phyloP scores from a whole-genome alignment of 345 rosid genomes.

The Syzygium aqueum region DNA sequence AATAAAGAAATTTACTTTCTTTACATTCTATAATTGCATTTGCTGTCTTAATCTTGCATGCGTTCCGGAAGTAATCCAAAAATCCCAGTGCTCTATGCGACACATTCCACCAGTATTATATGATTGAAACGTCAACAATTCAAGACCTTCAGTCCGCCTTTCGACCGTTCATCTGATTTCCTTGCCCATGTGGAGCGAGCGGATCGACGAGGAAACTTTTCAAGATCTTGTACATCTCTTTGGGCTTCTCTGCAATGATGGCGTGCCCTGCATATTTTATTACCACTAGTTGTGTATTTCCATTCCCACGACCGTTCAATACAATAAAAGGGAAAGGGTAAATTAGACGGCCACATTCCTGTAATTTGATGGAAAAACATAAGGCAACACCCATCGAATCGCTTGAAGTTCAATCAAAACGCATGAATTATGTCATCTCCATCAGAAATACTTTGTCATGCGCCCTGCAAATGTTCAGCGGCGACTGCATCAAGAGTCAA shows the following conservation, averaged over 20 bases:
- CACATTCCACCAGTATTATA: not conserved
- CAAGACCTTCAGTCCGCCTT: slow-evolving; percentile 19
- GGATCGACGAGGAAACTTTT: not conserved
- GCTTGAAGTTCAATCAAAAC: too few species aligned
- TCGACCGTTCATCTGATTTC: slow-evolving; percentile 10
- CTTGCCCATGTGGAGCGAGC: not conserved
- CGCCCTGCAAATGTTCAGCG: slow-evolving; percentile 67
- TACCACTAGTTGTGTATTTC: not conserved
- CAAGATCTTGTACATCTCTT: not conserved
- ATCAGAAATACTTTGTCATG: slow-evolving; percentile 67
- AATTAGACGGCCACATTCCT: too few species aligned
- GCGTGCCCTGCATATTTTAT: slow-evolving; percentile 9
- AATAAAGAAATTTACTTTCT: not conserved
- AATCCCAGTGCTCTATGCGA: not conserved
- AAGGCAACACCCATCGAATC: too few species aligned
- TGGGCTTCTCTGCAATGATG: slow-evolving; percentile 1
- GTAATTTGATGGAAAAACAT: too few species aligned
- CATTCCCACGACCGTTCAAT: not conserved
- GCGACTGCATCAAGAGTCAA: slow-evolving; percentile 32
- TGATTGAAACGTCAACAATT: not conserved
- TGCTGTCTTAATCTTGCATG: not conserved
- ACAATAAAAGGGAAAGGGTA: too few species aligned
- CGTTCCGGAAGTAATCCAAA: not conserved
- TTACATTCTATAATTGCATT: not conserved
- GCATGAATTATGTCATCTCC: slow-evolving; percentile 6